Percentiles rank a stretch among this genome's conserved stretches.
Conservation (phyloP, 768 basidiomycete genomes). For the Cubamyces sp. region DNA sequence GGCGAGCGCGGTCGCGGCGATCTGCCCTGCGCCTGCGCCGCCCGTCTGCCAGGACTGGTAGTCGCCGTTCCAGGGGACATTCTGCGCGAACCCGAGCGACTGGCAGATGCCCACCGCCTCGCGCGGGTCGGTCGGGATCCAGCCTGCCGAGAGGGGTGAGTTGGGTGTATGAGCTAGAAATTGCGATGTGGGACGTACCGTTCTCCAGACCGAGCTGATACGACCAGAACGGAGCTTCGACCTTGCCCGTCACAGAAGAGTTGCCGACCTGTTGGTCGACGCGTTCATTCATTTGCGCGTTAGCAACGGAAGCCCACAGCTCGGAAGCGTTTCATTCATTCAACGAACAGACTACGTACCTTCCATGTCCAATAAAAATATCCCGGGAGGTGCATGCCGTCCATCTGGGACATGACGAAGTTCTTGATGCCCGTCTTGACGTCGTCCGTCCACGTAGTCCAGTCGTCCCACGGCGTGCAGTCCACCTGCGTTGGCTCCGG, state of each 20-base stretch:
- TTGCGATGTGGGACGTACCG: slow-evolving; percentile 33
- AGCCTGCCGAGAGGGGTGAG: slow-evolving; percentile 40
- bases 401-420: slow-evolving; percentile 63
- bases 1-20: slow-evolving; percentile 45
- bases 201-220: slow-evolving; percentile 70
- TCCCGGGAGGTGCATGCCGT: slow-evolving; percentile 55
- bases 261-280: slow-evolving; percentile 48
- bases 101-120: slow-evolving; percentile 66
- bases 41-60: slow-evolving; percentile 74
- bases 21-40: slow-evolving; percentile 54
- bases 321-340: not conserved
- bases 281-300: slow-evolving; percentile 30
- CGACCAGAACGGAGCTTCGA: slow-evolving; percentile 66
- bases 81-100: slow-evolving; percentile 47
- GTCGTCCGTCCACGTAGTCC: slow-evolving; percentile 53
- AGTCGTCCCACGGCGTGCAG: slow-evolving; percentile 52
- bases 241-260: slow-evolving; percentile 50
- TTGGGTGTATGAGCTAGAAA: not conserved
- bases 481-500: slow-evolving; percentile 30
- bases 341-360: slow-evolving; percentile 34
- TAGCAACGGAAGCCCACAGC: not conserved
- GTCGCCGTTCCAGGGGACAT: slow-evolving; percentile 52
- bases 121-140: slow-evolving; percentile 79
- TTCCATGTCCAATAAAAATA: slow-evolving; percentile 87
- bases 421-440: slow-evolving; percentile 55